Base-by-base conservation (phyloP, 192 early-diverging fungal genomes). In the Coemansia sp. region DNA sequence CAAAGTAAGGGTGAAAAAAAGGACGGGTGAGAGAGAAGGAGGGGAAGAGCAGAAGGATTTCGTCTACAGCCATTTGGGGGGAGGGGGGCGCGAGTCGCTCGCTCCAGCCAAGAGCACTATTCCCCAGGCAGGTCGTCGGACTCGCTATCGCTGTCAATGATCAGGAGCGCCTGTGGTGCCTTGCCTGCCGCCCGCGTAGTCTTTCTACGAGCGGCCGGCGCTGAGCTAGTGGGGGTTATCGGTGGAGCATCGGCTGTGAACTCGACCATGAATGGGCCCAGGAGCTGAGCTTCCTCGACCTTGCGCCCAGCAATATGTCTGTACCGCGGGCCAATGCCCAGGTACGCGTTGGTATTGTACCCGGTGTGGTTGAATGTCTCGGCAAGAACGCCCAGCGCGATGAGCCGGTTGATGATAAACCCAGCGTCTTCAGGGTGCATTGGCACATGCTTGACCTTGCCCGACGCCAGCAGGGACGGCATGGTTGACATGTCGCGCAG, bases 361-460 rank as follows among this genome's bases (percentile, higher is more conserved):
- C 78, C 75, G 4, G 79, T 86, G 46, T 82, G 82, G 25, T 75
- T 64, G 51, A 79, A 86, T 34, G 76, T 79, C 29, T 85, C 80
- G 2, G 56, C 41, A 6, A 86, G 62, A 25, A 80, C 78, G 5
- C 75, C 69, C 14, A 64, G 39, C 5, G 64, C 29, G 20, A 83
- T 54, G 6, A 83, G 55, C 35, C 61, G 46, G 48, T 71, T 84
- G 33, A 83, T 64, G 25, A 86, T 77, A 6, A 71, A 57, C 17
- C 82, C 85, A 13, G 71, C 55, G 16, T 81, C 75, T 62, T 78
- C 51, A 2, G 20, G 5, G 4, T 28, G 7, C 34, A 66, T 49
- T 12, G 41, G 45, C 12, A 67, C 33, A 26, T 48, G 53, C 16
- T 20, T 54, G 5, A 23, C 57, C 14, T 22, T 20, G 12, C 28